These are phyloP conservation scores for Hordeum marinum DNA, from an alignment of 176 grass and related monocot species.

Conservation along the genomic window DNA sequence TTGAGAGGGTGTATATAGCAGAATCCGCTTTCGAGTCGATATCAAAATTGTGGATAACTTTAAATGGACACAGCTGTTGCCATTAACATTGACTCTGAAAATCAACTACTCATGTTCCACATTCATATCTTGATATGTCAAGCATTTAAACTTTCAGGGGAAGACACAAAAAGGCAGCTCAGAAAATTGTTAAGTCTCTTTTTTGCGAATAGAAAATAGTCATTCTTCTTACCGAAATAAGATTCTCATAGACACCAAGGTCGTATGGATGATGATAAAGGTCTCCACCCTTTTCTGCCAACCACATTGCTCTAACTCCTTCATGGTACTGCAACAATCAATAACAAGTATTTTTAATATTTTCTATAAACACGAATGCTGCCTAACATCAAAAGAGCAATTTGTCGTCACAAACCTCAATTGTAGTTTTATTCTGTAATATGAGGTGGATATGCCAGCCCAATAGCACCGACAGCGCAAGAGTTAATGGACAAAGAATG, in stretches of 20 bases:
- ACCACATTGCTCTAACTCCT: conserved; percentile 91
- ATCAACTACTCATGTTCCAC: not conserved
- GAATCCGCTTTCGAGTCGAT: not conserved
- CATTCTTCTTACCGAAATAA: conserved; percentile 62
- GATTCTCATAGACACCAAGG: conserved; percentile 84
- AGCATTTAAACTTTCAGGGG: not conserved
- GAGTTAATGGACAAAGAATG: conserved; percentile 71
- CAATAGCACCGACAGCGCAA: conserved; percentile 72
- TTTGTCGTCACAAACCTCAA: conserved; percentile 53
- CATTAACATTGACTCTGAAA: not conserved
- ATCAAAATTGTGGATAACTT: not conserved
- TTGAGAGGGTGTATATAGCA: not conserved
- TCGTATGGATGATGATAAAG: conserved; percentile 85
- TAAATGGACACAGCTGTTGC: not conserved
- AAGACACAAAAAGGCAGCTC: not conserved
- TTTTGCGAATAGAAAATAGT: not conserved
- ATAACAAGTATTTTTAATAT: conserved; percentile 9
- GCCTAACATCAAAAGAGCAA: conserved; percentile 11
- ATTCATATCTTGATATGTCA: not conserved
- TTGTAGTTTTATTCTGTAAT: conserved; percentile 96
- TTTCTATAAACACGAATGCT: conserved; percentile 5
- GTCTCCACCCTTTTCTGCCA: conserved; percentile 88
- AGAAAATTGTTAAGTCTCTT: not conserved
- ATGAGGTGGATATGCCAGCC: conserved; percentile 93
- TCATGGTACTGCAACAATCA: conserved; percentile 80